Base-by-base conservation (phyloP, 1,284 basidiomycete genomes). In the Paramarasmius palmivorus region DNA sequence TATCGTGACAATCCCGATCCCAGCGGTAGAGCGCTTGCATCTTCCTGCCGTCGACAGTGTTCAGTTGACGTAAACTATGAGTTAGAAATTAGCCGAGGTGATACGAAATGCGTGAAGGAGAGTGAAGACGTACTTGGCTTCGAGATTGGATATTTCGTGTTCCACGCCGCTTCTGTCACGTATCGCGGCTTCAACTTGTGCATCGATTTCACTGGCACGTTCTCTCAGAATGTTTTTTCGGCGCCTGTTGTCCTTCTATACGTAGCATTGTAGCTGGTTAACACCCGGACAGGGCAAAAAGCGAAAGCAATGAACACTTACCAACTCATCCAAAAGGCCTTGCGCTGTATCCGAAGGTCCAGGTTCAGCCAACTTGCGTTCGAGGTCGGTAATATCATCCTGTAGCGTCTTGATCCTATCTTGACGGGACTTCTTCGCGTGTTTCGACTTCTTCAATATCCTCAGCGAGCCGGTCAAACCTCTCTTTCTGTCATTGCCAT, bases 1-100 rank as follows among this genome's bases (percentile, higher is more conserved):
- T 86, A 45, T 79, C 81, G 51, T 77, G 84, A 58, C 76, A 82
- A 59, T 90, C 82, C 0, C 61, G 63, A 58, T 92, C 84, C 71
- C 78, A 82, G 58, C 4, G 63, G 55, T 40, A 92, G 73, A 14
- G 66, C 72, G 36, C 75, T 68, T n/a, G n/a, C 1, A 91, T 71
- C 63, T 86, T 89, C 54, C 81, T 79, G 51, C 76, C 74, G 25
- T 84, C 75, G 6, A 78, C 76, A 58, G 84, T 77, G 26, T 86
- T 82, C 15, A 92, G 75, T 36, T 76, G 71, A 46, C 71, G 63
- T 49, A 92, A 65, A 19, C 90, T 91, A 57, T n/a, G 12, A 34
- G 47, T 49, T 15, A 34, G 9, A n/a, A n/a, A 37, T 15, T 32
- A 38, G 17, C 19, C 42, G 29, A 36, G n/a, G n/a, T n/a, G 32